Evolutionary conservation across 306 rosid genomes (phyloP).

Genomic region (Citrullus amarus): DNA sequence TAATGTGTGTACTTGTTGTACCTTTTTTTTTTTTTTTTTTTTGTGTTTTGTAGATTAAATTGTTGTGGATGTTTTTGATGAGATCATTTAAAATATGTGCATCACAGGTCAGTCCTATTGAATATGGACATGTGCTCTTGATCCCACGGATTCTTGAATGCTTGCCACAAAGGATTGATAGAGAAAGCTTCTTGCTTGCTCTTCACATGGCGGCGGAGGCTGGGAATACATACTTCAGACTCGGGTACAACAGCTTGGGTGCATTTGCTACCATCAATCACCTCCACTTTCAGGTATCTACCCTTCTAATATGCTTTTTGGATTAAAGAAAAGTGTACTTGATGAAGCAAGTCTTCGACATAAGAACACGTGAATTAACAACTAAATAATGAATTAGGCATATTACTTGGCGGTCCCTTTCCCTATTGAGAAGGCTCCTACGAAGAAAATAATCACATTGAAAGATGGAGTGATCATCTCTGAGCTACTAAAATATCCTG

Average conservation of each 20-base stretch:
- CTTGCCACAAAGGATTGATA: slow-evolving; percentile 84
- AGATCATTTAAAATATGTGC: background rate
- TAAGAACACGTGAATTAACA: background rate
- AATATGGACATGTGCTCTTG: slow-evolving; percentile 85
- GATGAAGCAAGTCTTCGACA: background rate
- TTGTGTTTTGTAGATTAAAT: background rate
- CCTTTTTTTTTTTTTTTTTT: slow-evolving; percentile 3
- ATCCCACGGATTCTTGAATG: slow-evolving; percentile 67
- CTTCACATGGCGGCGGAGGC: slow-evolving; percentile 84
- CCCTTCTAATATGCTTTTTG: background rate
- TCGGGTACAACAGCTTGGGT: slow-evolving; percentile 95
- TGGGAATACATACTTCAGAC: slow-evolving; percentile 52
- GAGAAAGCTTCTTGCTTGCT: slow-evolving; percentile 67
- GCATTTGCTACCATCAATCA: slow-evolving; percentile 98
- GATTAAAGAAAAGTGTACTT: background rate
- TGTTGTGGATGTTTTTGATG: background rate
- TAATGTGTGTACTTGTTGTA: slow-evolving; percentile 35
- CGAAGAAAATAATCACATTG: slow-evolving; percentile 40
- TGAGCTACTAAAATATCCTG: slow-evolving; percentile 60
- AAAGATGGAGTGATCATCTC: slow-evolving; percentile 53
- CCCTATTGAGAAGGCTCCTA: slow-evolving; percentile 87
- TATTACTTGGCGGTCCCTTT: slow-evolving; percentile 75
- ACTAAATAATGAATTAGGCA: slow-evolving; percentile 33
- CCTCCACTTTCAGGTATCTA: slow-evolving; percentile 87
- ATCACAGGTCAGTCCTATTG: slow-evolving; percentile 90